Evolutionary conservation across 345 rosid genomes (phyloP), one percentile per base, ranked within the genome.

Genomic region (Citrus unshiu): DNA sequence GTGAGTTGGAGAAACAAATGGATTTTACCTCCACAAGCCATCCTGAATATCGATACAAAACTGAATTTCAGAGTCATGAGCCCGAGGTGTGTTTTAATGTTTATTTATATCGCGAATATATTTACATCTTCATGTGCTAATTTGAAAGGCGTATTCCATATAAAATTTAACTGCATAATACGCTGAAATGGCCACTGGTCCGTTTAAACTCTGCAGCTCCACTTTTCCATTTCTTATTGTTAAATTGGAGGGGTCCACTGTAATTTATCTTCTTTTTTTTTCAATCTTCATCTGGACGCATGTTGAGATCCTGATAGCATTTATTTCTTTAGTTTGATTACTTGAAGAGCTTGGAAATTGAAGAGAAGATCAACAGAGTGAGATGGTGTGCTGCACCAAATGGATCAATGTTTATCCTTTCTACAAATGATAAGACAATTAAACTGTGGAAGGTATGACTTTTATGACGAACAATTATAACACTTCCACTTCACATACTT

Each of bases 51-150:
- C 89, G 68, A 14, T 89, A 89, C 76, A 88, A 88, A 82, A 88
- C 90, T 2, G 95, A 91, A 75, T 91, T 91, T 85, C 92, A 87
- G 85, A 89, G 93, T 76, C 92, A 91, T 69, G 92, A 91, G 84
- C 93, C 95, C 24, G 91, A 88, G 95, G 95, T 90, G 59, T 40
- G 68, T 27, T 32, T 68, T 27, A 4, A 12, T 60, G 9, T 63
- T 16, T 78, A 13, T 46, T 46, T 46, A 3, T 46, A 46, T 46
- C 18, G 51, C 51, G 51, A 46, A 3, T 46, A 46, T 46, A 10
- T 46, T 46, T 12, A 3, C 51, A 46, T 46, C 5, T 46, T 12
- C 0, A 13, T 46, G 51, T 46, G 51, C 18, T 13, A 46, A 46
- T 13, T 46, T 46, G 18, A 46, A 12, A 13, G 18, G 51, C 4